These are phyloP conservation scores for Penicillium sp. DNA, from an alignment of 2,329 filamentous ascomycete species.

Conservation along the genomic window DNA sequence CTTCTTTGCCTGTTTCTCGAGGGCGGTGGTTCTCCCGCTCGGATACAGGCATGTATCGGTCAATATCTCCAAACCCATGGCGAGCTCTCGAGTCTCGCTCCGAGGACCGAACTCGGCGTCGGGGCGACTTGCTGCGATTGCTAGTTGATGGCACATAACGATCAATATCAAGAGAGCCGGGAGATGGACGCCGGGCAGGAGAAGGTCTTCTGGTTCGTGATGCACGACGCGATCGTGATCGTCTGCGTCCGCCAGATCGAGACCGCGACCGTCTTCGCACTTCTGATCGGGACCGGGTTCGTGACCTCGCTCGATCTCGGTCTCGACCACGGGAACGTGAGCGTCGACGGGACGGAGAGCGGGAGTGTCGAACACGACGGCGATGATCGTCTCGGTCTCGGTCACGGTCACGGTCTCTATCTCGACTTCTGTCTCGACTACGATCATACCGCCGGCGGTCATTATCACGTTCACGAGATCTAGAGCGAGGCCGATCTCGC, in stretches of 20 bases:
- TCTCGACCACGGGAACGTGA: conserved; percentile 20
- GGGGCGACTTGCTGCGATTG: conserved; percentile 45
- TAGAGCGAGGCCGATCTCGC: conserved; percentile 21
- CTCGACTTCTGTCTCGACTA: conserved; percentile 27
- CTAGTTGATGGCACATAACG: conserved; percentile 49
- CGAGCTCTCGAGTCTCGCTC: conserved; percentile 36
- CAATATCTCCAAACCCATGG: conserved; percentile 41
- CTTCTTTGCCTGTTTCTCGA: conserved; percentile 23
- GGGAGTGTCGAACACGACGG: conserved; percentile 29
- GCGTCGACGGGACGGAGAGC: conserved; percentile 26
- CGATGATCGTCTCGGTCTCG: conserved; percentile 28
- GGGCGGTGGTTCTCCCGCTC: conserved; percentile 33
- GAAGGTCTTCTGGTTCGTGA: conserved; percentile 20
- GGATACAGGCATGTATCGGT: conserved; percentile 50
- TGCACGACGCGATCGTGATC: conserved; percentile 38
- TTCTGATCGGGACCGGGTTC: conserved; percentile 22
- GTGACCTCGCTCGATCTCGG: conserved; percentile 11
- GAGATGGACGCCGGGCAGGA: conserved; percentile 32
- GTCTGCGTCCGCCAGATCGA: conserved; percentile 24
- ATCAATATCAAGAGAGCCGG: conserved; percentile 45
- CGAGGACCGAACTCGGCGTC: conserved; percentile 42
- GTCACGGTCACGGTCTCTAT: conserved; percentile 27
- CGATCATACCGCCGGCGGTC: conserved; percentile 26
- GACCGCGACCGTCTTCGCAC: conserved; percentile 26
- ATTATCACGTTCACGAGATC: conserved; percentile 24